Evolutionary conservation across 495 filamentous ascomycete genomes (phyloP).

Genomic region (Penicillium coffeae): DNA sequence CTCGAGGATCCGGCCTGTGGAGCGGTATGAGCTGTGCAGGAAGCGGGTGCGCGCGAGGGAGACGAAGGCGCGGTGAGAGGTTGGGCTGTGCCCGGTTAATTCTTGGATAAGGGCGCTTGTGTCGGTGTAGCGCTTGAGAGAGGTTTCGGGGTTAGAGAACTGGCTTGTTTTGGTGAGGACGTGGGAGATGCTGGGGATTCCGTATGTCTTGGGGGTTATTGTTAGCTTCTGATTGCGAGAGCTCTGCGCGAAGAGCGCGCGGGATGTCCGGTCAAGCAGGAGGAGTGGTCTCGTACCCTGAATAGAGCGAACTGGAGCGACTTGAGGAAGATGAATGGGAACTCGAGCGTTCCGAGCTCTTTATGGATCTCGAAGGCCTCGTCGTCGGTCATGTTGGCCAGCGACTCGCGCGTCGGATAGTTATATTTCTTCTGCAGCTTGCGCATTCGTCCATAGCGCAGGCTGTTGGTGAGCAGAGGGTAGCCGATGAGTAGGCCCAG

Average conservation of each 20-base stretch:
- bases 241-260: neutral
- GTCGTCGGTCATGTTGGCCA: conserved; percentile 59
- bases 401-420: conserved; percentile 51
- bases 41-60: conserved; percentile 64
- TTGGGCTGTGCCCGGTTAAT: conserved; percentile 45
- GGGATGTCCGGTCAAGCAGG: neutral
- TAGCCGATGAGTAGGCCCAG: conserved; percentile 24
- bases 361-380: conserved; percentile 57
- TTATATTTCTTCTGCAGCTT: conserved; percentile 43
- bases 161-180: conserved; percentile 56
- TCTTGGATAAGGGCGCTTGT: conserved; percentile 57
- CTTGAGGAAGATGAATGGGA: conserved; percentile 54
- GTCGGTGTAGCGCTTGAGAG: conserved; percentile 62
- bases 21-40: conserved; percentile 57
- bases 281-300: conserved; percentile 33
- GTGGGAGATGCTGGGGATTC: conserved; percentile 57
- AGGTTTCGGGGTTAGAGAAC: conserved; percentile 48
- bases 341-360: conserved; percentile 47
- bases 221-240: neutral
- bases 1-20: conserved; percentile 57
- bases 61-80: conserved; percentile 41
- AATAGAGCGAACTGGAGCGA: conserved; percentile 64
- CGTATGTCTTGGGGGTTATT: conserved; percentile 51
- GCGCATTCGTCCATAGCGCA: conserved; percentile 49
- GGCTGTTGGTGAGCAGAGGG: conserved; percentile 26